These are phyloP conservation scores for Suhomyces anneliseae DNA, from an alignment of 1,139 yeast genomes.

Conservation along the genomic window DNA sequence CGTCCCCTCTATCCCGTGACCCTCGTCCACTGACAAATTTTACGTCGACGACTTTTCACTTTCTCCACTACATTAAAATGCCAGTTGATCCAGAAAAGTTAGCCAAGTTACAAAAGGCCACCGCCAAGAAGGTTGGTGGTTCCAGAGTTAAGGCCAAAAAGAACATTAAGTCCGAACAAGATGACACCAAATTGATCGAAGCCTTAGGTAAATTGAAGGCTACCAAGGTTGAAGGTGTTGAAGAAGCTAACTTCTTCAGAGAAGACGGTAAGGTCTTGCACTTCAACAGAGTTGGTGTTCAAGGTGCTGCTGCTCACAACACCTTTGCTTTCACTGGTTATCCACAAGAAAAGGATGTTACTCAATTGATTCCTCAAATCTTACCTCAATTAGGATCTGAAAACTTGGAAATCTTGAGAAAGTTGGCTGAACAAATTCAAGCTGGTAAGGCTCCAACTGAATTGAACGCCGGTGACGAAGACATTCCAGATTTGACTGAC, in stretches of 20 bases:
- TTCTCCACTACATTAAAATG: slow-evolving; percentile 38
- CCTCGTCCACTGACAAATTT: slow-evolving; percentile 5
- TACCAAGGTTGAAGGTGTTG: slow-evolving; percentile 83
- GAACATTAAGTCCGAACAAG: slow-evolving; percentile 65
- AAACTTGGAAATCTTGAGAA: slow-evolving; percentile 84
- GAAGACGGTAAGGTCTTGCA: slow-evolving; percentile 96
- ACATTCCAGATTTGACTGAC: slow-evolving; percentile 92
- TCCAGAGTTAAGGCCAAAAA: slow-evolving; percentile 83
- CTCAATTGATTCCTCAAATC: slow-evolving; percentile 92
- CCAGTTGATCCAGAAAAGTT: slow-evolving; percentile 86
- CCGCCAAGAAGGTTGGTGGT: slow-evolving; percentile 83
- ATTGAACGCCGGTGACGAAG: slow-evolving; percentile 60
- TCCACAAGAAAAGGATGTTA: slow-evolving; percentile 90
- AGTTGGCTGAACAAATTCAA: slow-evolving; percentile 89
- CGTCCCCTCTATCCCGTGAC: not conserved
- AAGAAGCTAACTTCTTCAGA: slow-evolving; percentile 96
- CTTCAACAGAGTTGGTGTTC: slow-evolving; percentile 93
- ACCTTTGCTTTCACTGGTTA: slow-evolving; percentile 94
- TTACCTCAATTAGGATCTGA: slow-evolving; percentile 97
- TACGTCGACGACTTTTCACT: slow-evolving; percentile 25
- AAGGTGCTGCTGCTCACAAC: slow-evolving; percentile 88
- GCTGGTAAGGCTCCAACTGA: slow-evolving; percentile 51
- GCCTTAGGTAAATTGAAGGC: slow-evolving; percentile 89
- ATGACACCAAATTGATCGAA: slow-evolving; percentile 87
- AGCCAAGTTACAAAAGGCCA: slow-evolving; percentile 77